Evolutionary conservation across 2,329 filamentous ascomycete genomes (phyloP), one percentile per base, ranked within the genome.

Genomic region (Hirsutella thompsonii): DNA sequence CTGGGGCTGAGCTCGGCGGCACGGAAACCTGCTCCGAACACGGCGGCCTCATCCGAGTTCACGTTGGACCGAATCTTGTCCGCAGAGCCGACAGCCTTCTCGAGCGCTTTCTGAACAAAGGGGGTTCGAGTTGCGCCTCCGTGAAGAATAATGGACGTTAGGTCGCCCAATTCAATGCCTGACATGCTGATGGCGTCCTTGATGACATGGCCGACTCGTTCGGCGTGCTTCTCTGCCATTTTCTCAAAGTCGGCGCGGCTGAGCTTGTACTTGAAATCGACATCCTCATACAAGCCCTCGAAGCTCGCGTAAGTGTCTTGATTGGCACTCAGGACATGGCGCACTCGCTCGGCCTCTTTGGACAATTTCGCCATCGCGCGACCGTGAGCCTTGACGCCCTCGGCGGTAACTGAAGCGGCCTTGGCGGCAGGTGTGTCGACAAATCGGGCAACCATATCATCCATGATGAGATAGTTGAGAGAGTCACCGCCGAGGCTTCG

Each of bases 31-130:
- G 92, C 90, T 52, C 92, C 92, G 60, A 96, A 94, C 9, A 94
- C 92, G 39, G 92, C 92, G 20, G 92, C 83, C 64, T 98, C 92
- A 54, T 98, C 92, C 10, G 90, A 84, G 65, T 98, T 98, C 56
- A 98, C 92, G 53, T 93, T 98, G 55, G 81, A 83, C 48, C 88
- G 82, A 44, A 98, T 71, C 68, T 94, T 95, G 39, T 83, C 78
- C 8, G 79, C 63, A 16, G 72, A 75, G 30, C 85, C 83, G 39
- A 80, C 74, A 35, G 84, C 62, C 46, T 78, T 76, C 63, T 95
- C 88, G 14, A 98, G 76, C 52, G 83, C 74, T 62, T 81, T 90
- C 60, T 96, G 90, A 10, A 98, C 86, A 53, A 96, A 95, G 0
- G 92, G 92, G 8, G 90, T 96, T 46, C 92, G 79, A 36, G 87